phyloP scores from a whole-genome alignment of 2,329 filamentous ascomycete genomes.

The Colletotrichum brevisporum region DNA sequence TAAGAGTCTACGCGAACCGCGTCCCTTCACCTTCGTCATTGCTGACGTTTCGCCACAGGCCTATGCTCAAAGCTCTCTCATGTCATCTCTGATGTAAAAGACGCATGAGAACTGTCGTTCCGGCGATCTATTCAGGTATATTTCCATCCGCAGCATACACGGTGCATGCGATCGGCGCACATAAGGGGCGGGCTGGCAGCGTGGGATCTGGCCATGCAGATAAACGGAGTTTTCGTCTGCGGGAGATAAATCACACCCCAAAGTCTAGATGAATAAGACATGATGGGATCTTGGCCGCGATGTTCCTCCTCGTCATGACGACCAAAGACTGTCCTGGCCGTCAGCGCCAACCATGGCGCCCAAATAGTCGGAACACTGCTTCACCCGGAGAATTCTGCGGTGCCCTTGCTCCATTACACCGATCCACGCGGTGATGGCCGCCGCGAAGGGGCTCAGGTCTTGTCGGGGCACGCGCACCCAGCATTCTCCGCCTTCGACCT shows the following conservation, averaged over 20 bases:
- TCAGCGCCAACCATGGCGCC: constrained; percentile 69
- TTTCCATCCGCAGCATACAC: constrained; percentile 41
- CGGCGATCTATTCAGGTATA: constrained; percentile 21
- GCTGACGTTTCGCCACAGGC: constrained; percentile 66
- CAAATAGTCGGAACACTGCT: constrained; percentile 75
- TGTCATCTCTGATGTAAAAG: constrained; percentile 79
- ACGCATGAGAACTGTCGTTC: constrained; percentile 5
- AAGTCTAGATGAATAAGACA: constrained; percentile 37
- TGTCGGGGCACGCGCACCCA: constrained; percentile 76
- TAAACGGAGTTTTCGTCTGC: constrained; percentile 41
- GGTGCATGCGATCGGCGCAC: constrained; percentile 39
- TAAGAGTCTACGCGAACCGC: constrained; percentile 50
- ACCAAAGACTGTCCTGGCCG: constrained; percentile 64
- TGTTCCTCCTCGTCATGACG: constrained; percentile 49
- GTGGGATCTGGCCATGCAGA: constrained; percentile 37
- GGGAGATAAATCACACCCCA: constrained; percentile 32
- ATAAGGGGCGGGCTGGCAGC: constrained; percentile 36
- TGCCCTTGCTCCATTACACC: constrained; percentile 59
- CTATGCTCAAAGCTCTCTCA: constrained; percentile 87
- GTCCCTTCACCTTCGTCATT: constrained; percentile 35
- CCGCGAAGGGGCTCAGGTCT: constrained; percentile 73
- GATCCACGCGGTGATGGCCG: constrained; percentile 76
- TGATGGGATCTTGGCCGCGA: constrained; percentile 23
- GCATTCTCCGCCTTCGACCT: constrained; percentile 66
- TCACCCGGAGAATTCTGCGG: constrained; percentile 68